Evolutionary conservation across 148 eudicot genomes (phyloP).

Genomic region (Salicornia ramosissima): DNA sequence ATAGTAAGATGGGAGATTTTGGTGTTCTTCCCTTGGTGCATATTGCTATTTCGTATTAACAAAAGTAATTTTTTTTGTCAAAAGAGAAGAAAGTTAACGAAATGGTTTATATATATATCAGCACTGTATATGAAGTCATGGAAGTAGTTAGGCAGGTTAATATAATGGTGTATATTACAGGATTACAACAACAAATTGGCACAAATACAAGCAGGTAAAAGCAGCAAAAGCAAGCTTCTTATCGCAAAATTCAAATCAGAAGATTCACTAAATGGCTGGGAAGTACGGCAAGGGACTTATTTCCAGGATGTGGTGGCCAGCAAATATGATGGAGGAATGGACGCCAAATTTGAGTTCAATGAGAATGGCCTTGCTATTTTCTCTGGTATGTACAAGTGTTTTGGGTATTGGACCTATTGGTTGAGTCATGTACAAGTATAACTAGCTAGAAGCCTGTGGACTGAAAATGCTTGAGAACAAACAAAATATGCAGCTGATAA

Average conservation of each 20-base stretch:
- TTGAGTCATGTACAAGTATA: not conserved
- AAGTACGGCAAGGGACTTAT: conserved; percentile 75
- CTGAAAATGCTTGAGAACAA: not conserved
- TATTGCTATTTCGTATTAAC: not conserved
- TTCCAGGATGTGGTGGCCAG: conserved; percentile 73
- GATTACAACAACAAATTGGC: conserved; percentile 90
- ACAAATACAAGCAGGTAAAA: conserved; percentile 88
- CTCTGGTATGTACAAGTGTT: conserved; percentile 49
- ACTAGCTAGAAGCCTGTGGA: not conserved
- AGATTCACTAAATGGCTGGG: conserved; percentile 77
- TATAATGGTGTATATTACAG: conserved; percentile 32
- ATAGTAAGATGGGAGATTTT: not conserved
- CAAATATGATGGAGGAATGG: conserved; percentile 94
- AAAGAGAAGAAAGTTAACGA: not conserved
- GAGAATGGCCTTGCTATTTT: conserved; percentile 72
- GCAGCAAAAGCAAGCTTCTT: conserved; percentile 95
- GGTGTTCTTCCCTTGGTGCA: not conserved
- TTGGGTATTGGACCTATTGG: conserved; percentile 1
- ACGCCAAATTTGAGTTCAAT: conserved; percentile 69
- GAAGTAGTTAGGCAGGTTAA: conserved; percentile 5
- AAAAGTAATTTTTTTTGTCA: no score
- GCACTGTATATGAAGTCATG: not conserved
- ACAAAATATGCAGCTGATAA: not conserved
- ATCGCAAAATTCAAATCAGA: conserved; percentile 80
- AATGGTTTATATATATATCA: not conserved